Conservation (phyloP, 2,329 filamentous ascomycete genomes). For the Sporothrix inflata region DNA sequence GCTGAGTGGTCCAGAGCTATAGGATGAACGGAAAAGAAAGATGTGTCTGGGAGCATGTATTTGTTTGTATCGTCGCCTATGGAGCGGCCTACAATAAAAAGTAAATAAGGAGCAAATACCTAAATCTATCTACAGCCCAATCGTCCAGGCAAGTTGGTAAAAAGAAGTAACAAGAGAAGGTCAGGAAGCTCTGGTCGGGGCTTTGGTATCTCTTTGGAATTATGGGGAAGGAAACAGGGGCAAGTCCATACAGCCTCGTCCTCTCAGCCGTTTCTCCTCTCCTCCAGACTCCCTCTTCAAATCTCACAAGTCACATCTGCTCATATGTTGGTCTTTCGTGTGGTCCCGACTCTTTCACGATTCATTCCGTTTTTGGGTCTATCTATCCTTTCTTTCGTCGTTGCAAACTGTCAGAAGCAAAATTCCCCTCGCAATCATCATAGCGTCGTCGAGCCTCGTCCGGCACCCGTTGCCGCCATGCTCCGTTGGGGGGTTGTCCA, state of each 20-base stretch:
- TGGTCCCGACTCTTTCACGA: conserved; percentile 24
- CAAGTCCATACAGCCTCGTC: background rate
- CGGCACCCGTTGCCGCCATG: background rate
- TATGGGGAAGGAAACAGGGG: background rate
- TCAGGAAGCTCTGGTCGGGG: background rate
- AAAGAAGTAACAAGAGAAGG: background rate
- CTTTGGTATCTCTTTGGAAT: background rate
- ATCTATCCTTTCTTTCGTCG: conserved; percentile 31
- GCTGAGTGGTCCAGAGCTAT: background rate
- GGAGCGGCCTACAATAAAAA: background rate
- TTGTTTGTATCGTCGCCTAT: background rate
- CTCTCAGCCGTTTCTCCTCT: background rate
- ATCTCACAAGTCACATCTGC: background rate
- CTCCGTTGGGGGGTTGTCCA: conserved; percentile 15
- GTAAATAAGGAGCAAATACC: background rate
- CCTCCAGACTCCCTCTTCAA: too few species aligned
- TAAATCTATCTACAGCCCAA: background rate
- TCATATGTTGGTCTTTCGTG: background rate
- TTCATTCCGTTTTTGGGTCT: conserved; percentile 29
- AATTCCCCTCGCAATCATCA: conserved; percentile 18
- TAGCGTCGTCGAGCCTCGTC: conserved; percentile 8
- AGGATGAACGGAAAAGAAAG: background rate
- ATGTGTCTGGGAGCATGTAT: background rate
- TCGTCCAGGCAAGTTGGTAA: background rate
- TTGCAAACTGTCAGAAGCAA: conserved; percentile 26